Evolutionary conservation across 768 basidiomycete genomes (phyloP), one percentile per base, ranked within the genome.

Genomic region (Tricholoma matsutake): DNA sequence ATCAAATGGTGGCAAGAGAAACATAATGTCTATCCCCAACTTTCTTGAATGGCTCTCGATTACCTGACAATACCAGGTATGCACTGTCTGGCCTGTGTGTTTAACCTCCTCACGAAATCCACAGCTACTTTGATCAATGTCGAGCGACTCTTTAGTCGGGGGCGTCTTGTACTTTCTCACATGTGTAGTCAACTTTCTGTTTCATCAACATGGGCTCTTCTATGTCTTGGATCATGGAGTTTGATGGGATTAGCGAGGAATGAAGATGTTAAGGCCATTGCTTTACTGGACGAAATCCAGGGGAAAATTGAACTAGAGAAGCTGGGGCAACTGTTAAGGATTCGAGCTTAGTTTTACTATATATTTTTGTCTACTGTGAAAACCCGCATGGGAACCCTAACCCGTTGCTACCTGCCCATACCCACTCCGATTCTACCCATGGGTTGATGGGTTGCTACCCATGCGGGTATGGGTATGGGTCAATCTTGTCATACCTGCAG

Each of bases 41-140:
- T 72, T 9, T 66, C 68, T 10, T 41, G 64, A n/a, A n/a, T n/a
- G n/a, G n/a, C n/a, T n/a, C n/a, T n/a, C n/a, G n/a, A n/a, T n/a
- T n/a, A n/a, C n/a, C n/a, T n/a, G n/a, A n/a, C n/a, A 0, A 73
- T 75, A 16, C 70, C 67, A 28, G 65, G 70, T 71, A 62, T 25
- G 61, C 62, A 34, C 16, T 59, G 11, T 34, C n/a, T 52, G 31
- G 1, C 22, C 47, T 54, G 22, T 47, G 43, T 34, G 10, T 49
- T 8, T 51, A 29, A n/a, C 34, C 41, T 29, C 8, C 39, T 41
- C 31, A 25, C 28, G 16, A 56, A 18, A 9, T 41, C 39, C 39
- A 41, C 39, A 41, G 39, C 39, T 41, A 41, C 39, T 41, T 41
- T 14, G 8, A 41, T 41, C 6, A 14, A 41, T 41, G 39, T 41